phyloP scores from a whole-genome alignment of 164 flowering plant species.

The Litsea cubeba region DNA sequence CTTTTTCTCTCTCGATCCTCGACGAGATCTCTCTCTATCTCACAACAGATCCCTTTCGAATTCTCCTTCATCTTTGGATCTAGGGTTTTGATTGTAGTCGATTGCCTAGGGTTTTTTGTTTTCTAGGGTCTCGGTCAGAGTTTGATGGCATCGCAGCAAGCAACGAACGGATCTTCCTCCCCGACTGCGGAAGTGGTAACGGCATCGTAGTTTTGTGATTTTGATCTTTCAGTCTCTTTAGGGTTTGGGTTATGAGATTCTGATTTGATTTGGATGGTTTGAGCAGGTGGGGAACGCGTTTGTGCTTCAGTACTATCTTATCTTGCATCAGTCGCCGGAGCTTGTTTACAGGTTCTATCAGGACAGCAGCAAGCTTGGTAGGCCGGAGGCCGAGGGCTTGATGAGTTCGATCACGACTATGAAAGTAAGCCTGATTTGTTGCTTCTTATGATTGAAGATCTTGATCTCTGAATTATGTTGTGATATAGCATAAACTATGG shows the following conservation, averaged over 20 bases:
- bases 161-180: conserved; percentile 16
- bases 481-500: neutral
- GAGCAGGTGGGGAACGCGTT: conserved; percentile 78
- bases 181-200: conserved; percentile 46
- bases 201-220: conserved; percentile 3
- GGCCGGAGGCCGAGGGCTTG: conserved; percentile 48
- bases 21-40: too few relatives aligned
- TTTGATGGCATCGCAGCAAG: conserved; percentile 33
- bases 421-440: conserved; percentile 33
- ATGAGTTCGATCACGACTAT: conserved; percentile 60
- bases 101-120: too few relatives aligned
- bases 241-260: neutral
- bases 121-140: conserved; percentile 14
- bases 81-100: too few relatives aligned
- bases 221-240: neutral
- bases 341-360: conserved; percentile 64
- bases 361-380: conserved; percentile 61
- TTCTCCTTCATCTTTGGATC: too few relatives aligned
- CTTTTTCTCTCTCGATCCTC: too few relatives aligned
- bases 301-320: conserved; percentile 66
- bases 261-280: neutral
- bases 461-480: too few relatives aligned
- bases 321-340: conserved; percentile 63
- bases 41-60: too few relatives aligned
- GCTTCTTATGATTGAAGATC: neutral